Conservation (phyloP, 164 flowering plant genomes). For the Platanus orientalis region DNA sequence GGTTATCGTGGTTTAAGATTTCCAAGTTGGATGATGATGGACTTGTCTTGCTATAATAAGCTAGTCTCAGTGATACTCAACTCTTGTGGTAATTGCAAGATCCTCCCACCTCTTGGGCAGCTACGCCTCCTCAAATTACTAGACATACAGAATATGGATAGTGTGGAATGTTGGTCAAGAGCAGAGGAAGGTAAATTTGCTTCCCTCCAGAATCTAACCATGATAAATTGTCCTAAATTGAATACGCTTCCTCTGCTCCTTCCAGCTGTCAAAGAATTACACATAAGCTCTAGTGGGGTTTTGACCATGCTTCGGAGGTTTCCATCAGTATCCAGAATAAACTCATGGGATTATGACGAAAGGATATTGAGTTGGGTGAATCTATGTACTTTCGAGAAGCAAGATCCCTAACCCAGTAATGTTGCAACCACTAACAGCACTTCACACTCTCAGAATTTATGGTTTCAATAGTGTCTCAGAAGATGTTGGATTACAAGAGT, state of each 20-base stretch:
- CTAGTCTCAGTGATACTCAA: neutral
- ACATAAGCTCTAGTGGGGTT: too few species aligned
- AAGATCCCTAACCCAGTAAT: too few species aligned
- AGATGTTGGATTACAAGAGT: too few species aligned
- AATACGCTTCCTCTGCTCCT: neutral
- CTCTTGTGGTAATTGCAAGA: neutral
- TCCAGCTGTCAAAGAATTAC: neutral
- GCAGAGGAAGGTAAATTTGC: neutral
- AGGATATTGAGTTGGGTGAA: too few species aligned
- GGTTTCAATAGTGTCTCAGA: too few species aligned
- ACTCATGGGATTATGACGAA: too few species aligned
- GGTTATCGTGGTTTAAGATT: neutral
- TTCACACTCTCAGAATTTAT: too few species aligned
- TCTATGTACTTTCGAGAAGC: too few species aligned
- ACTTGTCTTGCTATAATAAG: neutral
- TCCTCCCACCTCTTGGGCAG: neutral
- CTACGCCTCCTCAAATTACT: neutral
- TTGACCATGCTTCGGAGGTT: too few species aligned
- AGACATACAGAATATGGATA: neutral
- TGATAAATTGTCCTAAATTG: neutral
- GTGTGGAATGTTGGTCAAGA: neutral
- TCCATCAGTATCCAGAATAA: too few species aligned
- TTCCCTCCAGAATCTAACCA: neutral
- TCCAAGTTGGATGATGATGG: conserved; percentile 5
- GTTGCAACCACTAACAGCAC: too few species aligned